These are phyloP conservation scores for Amoeboaphelidium protococcarum DNA, from an alignment of 371 early-diverging fungal genomes.

Conservation along the genomic window DNA sequence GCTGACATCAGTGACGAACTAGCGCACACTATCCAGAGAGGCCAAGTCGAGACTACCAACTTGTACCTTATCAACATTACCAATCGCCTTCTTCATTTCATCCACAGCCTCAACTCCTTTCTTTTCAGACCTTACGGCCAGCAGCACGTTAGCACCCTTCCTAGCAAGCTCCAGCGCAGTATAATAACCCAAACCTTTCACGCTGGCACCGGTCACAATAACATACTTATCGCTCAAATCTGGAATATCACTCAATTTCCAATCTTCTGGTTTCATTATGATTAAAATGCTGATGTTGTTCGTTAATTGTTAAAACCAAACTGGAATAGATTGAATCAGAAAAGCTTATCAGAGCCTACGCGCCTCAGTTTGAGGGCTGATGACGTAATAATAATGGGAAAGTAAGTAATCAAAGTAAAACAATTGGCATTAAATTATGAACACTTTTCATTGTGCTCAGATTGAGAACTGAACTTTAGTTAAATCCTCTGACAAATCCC, in stretches of 20 bases:
- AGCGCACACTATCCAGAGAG: constrained; percentile 19
- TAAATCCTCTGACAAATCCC: not conserved
- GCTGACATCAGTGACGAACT: constrained; percentile 21
- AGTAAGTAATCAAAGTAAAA: too few relatives aligned
- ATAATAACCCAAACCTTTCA: constrained; percentile 1
- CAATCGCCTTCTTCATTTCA: not conserved
- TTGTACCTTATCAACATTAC: constrained; percentile 9
- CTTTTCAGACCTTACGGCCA: not conserved
- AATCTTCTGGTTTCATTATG: too few relatives aligned
- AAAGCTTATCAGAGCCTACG: too few relatives aligned
- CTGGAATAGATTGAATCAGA: too few relatives aligned
- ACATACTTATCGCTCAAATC: constrained; percentile 8
- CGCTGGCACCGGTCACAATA: constrained; percentile 10
- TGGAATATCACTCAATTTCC: constrained; percentile 8
- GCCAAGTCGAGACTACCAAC: constrained; percentile 27
- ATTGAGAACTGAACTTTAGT: not conserved
- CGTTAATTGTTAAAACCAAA: too few relatives aligned
- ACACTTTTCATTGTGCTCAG: too few relatives aligned
- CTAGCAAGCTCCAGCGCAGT: constrained; percentile 3
- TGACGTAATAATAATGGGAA: too few relatives aligned
- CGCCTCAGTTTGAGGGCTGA: too few relatives aligned
- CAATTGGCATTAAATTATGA: too few relatives aligned
- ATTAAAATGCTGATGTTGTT: too few relatives aligned
- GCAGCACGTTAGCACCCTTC: constrained; percentile 1
- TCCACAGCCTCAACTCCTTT: constrained; percentile 1